Evolutionary conservation across 225 moss, liverwort and hornwort species (phyloP).

Genomic region (Bryoerythrophyllum caledonicum): DNA sequence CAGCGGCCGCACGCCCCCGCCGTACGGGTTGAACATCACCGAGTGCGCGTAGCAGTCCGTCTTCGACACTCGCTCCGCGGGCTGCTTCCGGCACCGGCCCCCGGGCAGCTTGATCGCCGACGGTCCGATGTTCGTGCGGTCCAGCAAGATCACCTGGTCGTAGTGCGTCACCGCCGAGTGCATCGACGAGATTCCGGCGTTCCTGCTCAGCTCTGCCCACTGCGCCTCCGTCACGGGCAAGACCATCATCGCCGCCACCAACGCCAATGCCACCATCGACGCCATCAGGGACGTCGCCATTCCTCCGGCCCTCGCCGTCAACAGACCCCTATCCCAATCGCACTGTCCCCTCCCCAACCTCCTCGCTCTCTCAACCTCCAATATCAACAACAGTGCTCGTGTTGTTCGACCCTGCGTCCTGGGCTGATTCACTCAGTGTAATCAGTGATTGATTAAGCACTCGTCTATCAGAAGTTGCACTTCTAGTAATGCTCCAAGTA

Average conservation of each 20-base stretch:
- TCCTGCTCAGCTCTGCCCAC: constrained; percentile 29
- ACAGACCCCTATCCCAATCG: background rate
- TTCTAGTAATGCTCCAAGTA: too few species aligned
- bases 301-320: background rate
- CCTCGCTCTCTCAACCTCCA: too few species aligned
- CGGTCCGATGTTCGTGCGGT: constrained; percentile 45
- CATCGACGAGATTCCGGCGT: constrained; percentile 28
- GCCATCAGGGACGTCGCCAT: background rate
- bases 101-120: constrained; percentile 35
- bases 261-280: background rate
- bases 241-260: background rate
- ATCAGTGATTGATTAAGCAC: too few species aligned
- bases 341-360: too few species aligned
- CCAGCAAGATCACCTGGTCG: constrained; percentile 40
- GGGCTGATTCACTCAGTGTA: too few species aligned
- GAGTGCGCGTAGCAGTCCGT: constrained; percentile 52
- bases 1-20: constrained; percentile 39
- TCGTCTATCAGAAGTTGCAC: too few species aligned
- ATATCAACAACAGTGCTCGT: too few species aligned
- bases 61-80: constrained; percentile 30
- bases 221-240: constrained; percentile 11
- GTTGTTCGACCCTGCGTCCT: too few species aligned
- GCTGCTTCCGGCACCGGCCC: constrained; percentile 41
- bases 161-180: constrained; percentile 21
- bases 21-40: constrained; percentile 39